Percentiles rank a stretch among this genome's conserved stretches.
These are phyloP conservation scores for Solanum paucissectum DNA, from an alignment of 257 asterid species.

Conservation along the genomic window DNA sequence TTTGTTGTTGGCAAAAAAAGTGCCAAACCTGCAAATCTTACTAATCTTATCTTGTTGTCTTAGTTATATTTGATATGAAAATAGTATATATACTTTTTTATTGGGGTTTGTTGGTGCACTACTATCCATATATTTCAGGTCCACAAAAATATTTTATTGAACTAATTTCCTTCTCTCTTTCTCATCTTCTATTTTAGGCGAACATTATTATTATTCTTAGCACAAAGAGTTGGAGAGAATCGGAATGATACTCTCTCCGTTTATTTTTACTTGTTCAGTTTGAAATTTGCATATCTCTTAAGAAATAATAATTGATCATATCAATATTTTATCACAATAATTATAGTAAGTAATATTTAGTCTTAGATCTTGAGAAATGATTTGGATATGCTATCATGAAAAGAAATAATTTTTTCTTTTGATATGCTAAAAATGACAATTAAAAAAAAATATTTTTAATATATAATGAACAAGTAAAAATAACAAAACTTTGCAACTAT, in stretches of 20 bases:
- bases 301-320: neutral
- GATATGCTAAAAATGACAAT: too few species aligned
- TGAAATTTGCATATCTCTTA: too few species aligned
- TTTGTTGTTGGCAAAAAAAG: neutral
- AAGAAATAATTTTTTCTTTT: too few species aligned
- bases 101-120: neutral
- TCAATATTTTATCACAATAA: too few species aligned
- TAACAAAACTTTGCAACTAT: neutral
- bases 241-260: rapidly evolving
- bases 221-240: neutral
- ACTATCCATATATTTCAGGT: neutral
- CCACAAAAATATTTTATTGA: neutral
- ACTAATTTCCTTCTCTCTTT: neutral
- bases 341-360: too few species aligned
- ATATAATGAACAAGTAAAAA: too few species aligned
- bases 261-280: too few species aligned
- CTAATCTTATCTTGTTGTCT: neutral
- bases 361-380: neutral
- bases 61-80: neutral
- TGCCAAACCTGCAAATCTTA: neutral
- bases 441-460: too few species aligned
- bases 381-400: too few species aligned
- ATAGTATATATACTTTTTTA: too few species aligned
- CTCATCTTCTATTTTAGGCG: neutral
- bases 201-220: neutral